Evolutionary conservation across 2,329 filamentous ascomycete genomes (phyloP), one percentile per base, ranked within the genome.

Genomic region (Aschersonia sp.): DNA sequence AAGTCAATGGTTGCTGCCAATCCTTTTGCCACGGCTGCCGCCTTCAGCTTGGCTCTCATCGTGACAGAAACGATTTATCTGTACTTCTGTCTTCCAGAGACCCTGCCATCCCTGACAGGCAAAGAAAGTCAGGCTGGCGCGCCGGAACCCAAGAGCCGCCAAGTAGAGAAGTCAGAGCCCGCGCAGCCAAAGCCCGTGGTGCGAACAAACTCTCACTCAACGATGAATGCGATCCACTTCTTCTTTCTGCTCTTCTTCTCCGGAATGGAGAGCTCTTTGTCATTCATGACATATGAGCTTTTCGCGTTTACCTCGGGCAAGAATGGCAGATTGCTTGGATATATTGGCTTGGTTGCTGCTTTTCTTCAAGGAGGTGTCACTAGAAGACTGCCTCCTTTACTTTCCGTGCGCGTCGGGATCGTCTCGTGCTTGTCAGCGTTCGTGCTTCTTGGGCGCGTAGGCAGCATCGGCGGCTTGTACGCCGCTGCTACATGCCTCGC

Each of bases 251-350:
- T 98, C 10, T 95, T 95, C 66, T 98, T 98, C 67, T 95, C 87
- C 2, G 92, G 92, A 51, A 90, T 98, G 84, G 92, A 98, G 62
- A 97, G 95, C 64, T 95, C 88, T 1, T 76, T 98, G 4, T 89
- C 92, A 0, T 98, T 98, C 63, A 89, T 98, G 79, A 97, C 90
- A 0, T 94, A 92, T 58, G 90, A 95, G 47, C 77, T 98, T 43
- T 97, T 97, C 63, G 76, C 77, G 7, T 94, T 92, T 61, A 78
- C 74, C 9, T 83, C 88, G 1, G 77, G 80, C 42, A 77, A 87
- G 46, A 94, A 94, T 54, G 92, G 92, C 12, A 79, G 81, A 9
- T 73, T 98, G 2, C 79, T 98, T 2, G 90, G 92, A 5, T 92
- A 85, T 64, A 86, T 98, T 57, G 92, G 92, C 0, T 77, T 98